Percentiles rank a stretch among this genome's conserved stretches.
These are phyloP conservation scores for Hypoxylon sp. DNA, from an alignment of 2,329 filamentous ascomycete genomes.

Conservation along the genomic window DNA sequence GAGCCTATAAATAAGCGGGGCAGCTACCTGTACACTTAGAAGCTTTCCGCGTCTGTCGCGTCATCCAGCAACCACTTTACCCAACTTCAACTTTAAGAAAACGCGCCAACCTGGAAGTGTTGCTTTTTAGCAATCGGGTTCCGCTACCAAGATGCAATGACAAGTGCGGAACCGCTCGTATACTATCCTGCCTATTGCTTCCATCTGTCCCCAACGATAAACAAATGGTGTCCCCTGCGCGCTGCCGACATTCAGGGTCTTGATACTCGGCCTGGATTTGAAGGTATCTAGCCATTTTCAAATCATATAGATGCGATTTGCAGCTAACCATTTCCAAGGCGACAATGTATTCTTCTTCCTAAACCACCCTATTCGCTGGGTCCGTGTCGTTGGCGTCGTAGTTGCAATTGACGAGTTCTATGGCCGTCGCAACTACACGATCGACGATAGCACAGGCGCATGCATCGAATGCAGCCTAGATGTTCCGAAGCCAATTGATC, in stretches of 20 bases:
- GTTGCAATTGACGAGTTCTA: conserved; percentile 66
- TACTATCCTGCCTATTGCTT: conserved; percentile 71
- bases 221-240: conserved; percentile 66
- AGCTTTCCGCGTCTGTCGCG: conserved; percentile 32
- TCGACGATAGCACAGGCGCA: conserved; percentile 72
- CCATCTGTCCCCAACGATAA: conserved; percentile 67
- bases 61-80: conserved; percentile 6
- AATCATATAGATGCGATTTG: background rate
- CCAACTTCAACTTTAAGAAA: conserved; percentile 24
- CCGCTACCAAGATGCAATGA: conserved; percentile 54
- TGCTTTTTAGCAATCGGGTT: conserved; percentile 27
- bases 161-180: conserved; percentile 44
- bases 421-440: conserved; percentile 59
- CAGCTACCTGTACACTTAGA: conserved; percentile 3
- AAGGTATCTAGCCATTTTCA: conserved; percentile 52
- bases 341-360: conserved; percentile 70
- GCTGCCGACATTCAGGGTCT: conserved; percentile 60
- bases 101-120: conserved; percentile 8
- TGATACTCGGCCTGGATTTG: conserved; percentile 57
- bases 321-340: conserved; percentile 45
- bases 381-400: conserved; percentile 74
- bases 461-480: conserved; percentile 60
- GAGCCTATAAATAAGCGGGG: too few species aligned
- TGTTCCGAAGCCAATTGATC: conserved; percentile 34
- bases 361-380: conserved; percentile 81